Evolutionary conservation across 2,329 filamentous ascomycete genomes (phyloP).

Genomic region (Epichloe hybrida): DNA sequence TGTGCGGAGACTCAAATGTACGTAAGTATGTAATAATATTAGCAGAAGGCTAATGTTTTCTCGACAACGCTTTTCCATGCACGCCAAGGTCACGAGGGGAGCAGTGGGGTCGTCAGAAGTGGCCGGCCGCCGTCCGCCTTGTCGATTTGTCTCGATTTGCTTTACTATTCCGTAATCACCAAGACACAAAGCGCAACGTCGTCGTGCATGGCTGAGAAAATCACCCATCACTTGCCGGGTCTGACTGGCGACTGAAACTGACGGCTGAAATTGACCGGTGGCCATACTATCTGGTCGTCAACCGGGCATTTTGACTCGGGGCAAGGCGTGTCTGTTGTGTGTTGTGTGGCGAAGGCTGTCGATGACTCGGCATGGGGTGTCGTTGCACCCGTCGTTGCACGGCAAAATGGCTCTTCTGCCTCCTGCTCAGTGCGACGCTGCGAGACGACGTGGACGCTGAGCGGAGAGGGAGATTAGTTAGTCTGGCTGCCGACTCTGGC

Average conservation of each 20-base stretch:
- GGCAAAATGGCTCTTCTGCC: not conserved
- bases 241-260: too few species aligned
- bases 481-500: too few species aligned
- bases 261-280: constrained; percentile 1
- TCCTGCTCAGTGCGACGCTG: not conserved
- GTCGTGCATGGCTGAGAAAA: not conserved
- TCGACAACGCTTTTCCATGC: not conserved
- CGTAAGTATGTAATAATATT: too few species aligned
- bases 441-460: not conserved
- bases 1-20: not conserved
- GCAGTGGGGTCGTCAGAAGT: not conserved
- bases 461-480: not conserved
- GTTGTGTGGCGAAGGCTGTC: not conserved
- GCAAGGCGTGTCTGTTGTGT: not conserved
- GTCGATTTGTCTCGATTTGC: not conserved
- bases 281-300: not conserved
- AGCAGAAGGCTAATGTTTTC: not conserved
- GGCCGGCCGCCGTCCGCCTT: not conserved
- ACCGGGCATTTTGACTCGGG: not conserved
- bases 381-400: not conserved
- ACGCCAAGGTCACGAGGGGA: not conserved
- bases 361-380: not conserved
- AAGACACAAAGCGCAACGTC: not conserved
- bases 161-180: too few species aligned
- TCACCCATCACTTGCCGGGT: not conserved